Percentiles rank a stretch among this genome's conserved stretches.
Evolutionary conservation across 148 eudicot genomes (phyloP).

Genomic region (Diospyros lotus): DNA sequence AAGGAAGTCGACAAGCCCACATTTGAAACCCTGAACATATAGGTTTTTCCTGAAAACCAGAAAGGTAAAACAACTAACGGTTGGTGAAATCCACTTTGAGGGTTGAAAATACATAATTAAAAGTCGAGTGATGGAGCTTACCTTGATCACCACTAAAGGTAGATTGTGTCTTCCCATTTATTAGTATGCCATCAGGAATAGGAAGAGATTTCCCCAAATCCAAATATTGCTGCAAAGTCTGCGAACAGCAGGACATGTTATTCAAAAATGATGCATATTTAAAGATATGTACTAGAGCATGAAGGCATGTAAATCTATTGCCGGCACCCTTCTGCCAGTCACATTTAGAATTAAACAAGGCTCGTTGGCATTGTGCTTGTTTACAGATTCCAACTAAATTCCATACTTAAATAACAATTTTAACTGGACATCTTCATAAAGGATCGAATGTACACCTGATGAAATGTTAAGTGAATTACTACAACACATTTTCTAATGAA

Average conservation of each 20-base stretch:
- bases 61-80: neutral
- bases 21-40: slow-evolving; percentile 85
- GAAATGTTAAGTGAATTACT: no score
- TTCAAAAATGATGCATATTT: neutral
- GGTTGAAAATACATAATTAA: neutral
- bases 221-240: slow-evolving; percentile 51
- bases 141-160: slow-evolving; percentile 81
- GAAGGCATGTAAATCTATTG: neutral
- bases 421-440: no score
- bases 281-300: neutral
- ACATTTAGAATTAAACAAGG: no score
- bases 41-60: slow-evolving; percentile 70
- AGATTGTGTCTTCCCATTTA: slow-evolving; percentile 56
- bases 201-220: slow-evolving; percentile 76
- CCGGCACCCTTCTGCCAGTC: neutral
- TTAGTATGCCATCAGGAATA: slow-evolving; percentile 71
- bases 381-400: no score
- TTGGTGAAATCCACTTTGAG: neutral
- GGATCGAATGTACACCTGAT: no score
- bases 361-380: no score
- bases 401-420: no score
- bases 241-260: slow-evolving; percentile 10
- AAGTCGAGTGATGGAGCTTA: slow-evolving; percentile 12
- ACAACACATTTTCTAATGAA: no score
- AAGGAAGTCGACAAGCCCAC: slow-evolving; percentile 69